These are phyloP conservation scores for Cupressus sempervirens DNA, from an alignment of 75 land plant species.

Conservation along the genomic window DNA sequence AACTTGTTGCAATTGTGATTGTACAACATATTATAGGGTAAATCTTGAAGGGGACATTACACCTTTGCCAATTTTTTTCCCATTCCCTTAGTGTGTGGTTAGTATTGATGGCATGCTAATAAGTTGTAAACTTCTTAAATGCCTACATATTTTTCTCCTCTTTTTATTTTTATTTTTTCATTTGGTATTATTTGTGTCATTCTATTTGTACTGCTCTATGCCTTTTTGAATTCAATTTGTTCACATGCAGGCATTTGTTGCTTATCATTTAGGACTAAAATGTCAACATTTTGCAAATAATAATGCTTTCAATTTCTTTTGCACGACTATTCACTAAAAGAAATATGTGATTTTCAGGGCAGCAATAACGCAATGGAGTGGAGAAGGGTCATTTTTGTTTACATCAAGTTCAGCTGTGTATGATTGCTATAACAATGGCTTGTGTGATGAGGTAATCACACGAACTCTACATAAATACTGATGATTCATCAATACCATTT, in stretches of 20 bases:
- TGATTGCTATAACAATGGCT: constrained; percentile 31
- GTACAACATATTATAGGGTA: too few species aligned
- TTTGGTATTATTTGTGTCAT: not conserved
- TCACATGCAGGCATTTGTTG: not conserved
- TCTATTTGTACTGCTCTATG: not conserved
- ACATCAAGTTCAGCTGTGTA: constrained; percentile 49
- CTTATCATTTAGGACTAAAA: not conserved
- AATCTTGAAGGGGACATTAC: too few species aligned
- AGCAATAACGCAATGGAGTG: constrained; percentile 38
- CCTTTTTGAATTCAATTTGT: not conserved
- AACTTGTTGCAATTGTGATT: too few species aligned
- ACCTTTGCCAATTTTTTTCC: not conserved
- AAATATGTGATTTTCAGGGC: constrained; percentile 20
- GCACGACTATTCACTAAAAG: not conserved
- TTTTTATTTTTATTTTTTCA: too few species aligned
- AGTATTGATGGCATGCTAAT: not conserved
- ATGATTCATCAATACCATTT: not conserved
- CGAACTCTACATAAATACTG: not conserved
- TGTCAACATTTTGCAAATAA: not conserved
- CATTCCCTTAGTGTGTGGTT: not conserved
- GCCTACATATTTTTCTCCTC: not conserved
- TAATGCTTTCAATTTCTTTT: not conserved
- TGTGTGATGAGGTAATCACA: constrained; percentile 31
- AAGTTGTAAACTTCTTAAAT: not conserved
- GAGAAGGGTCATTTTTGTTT: constrained; percentile 41